Percentiles rank a stretch among this genome's conserved stretches.
Conservation (phyloP, 2,329 filamentous ascomycete species). For the Alternaria arborescens region DNA sequence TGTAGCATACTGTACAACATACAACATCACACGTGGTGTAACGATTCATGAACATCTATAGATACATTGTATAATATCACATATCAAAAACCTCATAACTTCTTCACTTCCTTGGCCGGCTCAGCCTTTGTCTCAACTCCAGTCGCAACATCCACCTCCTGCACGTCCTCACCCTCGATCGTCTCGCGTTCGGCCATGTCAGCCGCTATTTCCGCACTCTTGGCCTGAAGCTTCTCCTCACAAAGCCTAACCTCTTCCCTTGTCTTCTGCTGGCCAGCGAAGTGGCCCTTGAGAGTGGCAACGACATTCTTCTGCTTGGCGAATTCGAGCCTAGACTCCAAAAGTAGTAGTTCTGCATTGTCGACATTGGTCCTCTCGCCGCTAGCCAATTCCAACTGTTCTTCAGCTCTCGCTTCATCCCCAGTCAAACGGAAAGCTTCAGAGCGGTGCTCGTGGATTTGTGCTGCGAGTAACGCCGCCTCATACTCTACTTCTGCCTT, state of each 20-base stretch:
- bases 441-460: constrained; percentile 34
- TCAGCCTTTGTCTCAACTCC: background rate
- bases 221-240: constrained; percentile 19
- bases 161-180: background rate
- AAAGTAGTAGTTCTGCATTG: constrained; percentile 16
- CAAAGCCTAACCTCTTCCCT: constrained; percentile 18
- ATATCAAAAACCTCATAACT: constrained; percentile 4
- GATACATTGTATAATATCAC: constrained; percentile 28
- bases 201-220: constrained; percentile 18
- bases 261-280: constrained; percentile 16
- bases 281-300: constrained; percentile 17
- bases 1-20: constrained; percentile 13
- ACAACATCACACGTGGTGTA: constrained; percentile 10
- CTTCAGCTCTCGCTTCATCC: constrained; percentile 17
- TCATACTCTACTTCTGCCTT: constrained; percentile 25
- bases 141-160: background rate
- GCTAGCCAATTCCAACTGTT: constrained; percentile 23
- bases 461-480: constrained; percentile 30
- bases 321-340: constrained; percentile 22
- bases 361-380: constrained; percentile 27
- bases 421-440: constrained; percentile 26
- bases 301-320: constrained; percentile 24
- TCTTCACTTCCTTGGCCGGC: constrained; percentile 16
- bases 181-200: constrained; percentile 5
- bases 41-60: constrained; percentile 24